Conservation (phyloP, 2,329 filamentous ascomycete species). For the Colletotrichum lupini region DNA sequence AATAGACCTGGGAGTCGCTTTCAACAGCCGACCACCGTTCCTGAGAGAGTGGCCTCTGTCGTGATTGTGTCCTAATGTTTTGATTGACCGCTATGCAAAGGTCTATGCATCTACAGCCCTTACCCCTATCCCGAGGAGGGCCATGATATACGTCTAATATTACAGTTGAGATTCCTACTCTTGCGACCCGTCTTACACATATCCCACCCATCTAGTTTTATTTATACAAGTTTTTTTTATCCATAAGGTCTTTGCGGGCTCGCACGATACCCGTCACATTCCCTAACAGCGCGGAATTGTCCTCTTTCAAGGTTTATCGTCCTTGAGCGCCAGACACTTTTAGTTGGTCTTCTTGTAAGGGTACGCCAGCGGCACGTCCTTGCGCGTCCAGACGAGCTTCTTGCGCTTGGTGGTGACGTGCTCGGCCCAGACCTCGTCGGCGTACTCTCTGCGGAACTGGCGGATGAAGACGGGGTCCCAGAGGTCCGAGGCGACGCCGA, state of each 20-base stretch:
- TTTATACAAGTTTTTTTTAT: background rate
- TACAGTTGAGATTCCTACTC: conserved; percentile 7
- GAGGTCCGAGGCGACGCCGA: conserved; percentile 92
- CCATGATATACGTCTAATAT: background rate
- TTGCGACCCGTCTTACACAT: background rate
- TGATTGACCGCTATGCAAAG: conserved; percentile 12
- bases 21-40: conserved; percentile 5
- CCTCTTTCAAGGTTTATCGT: no score
- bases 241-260: no score
- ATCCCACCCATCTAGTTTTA: background rate
- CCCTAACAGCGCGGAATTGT: background rate
- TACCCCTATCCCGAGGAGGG: background rate
- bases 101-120: background rate
- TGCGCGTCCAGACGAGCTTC: conserved; percentile 87
- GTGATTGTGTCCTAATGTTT: background rate
- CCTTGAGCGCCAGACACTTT: background rate
- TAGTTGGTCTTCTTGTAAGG: conserved; percentile 59
- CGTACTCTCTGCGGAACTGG: conserved; percentile 79
- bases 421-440: conserved; percentile 89
- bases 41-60: background rate
- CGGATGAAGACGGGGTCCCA: conserved; percentile 96
- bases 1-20: conserved; percentile 23
- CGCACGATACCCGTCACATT: background rate
- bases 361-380: conserved; percentile 79
- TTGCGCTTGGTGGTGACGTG: conserved; percentile 88